phyloP scores from a whole-genome alignment of 164 flowering plant species.

The Litsea cubeba region DNA sequence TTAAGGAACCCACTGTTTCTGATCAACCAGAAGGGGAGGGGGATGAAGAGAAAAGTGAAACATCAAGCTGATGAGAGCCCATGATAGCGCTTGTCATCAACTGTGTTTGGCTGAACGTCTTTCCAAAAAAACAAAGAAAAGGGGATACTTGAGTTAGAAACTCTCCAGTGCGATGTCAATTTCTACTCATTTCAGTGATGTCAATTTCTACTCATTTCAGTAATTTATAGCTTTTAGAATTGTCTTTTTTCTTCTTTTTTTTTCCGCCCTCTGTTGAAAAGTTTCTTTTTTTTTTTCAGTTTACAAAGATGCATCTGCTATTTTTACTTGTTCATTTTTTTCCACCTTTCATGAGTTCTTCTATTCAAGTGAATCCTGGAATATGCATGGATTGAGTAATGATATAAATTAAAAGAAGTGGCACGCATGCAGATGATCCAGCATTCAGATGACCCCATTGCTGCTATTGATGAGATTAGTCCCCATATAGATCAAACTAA shows the following conservation, averaged over 20 bases:
- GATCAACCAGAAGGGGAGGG: constrained; percentile 5
- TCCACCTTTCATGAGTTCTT: not conserved
- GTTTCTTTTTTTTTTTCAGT: not conserved
- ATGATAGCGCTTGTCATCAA: not conserved
- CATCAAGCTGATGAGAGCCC: not conserved
- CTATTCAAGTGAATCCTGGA: not conserved
- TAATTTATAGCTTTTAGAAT: no score
- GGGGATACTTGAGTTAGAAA: no score
- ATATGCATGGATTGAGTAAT: not conserved
- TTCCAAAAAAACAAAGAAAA: no score
- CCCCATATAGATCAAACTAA: no score
- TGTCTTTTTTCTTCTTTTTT: no score
- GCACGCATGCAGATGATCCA: not conserved
- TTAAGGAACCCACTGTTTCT: constrained; percentile 14
- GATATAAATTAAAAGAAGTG: not conserved
- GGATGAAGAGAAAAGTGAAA: constrained; percentile 1
- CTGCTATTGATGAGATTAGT: not conserved
- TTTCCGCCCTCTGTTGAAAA: not conserved
- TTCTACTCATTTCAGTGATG: no score
- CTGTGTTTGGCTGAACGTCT: not conserved
- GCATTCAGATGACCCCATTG: not conserved
- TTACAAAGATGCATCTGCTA: not conserved
- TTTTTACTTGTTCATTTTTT: no score
- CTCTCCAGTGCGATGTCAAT: no score
- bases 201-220: no score